A percentile compares a stretch with the other conserved stretches of the same genome.
Evolutionary conservation across 805 yeast genomes (phyloP).

Genomic region (Saccharomycopsis lassenensis): DNA sequence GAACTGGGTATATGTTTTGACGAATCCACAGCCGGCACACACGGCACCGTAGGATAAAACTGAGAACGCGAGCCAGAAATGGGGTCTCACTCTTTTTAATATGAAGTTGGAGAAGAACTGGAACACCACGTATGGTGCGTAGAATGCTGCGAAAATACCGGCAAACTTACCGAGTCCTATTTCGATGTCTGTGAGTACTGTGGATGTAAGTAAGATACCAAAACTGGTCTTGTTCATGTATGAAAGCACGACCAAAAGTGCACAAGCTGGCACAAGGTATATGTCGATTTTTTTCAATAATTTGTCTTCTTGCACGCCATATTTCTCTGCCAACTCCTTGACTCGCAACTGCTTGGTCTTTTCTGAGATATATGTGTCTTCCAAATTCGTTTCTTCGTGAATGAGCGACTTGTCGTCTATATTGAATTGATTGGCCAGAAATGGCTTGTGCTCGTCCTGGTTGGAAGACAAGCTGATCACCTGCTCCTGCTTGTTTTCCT

Average conservation of each 20-base stretch:
- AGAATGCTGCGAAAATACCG: slow-evolving; percentile 65
- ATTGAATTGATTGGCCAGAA: too few species aligned
- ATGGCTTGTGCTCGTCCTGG: too few species aligned
- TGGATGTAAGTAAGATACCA: slow-evolving; percentile 73
- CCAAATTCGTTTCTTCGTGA: too few species aligned
- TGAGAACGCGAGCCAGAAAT: slow-evolving; percentile 47
- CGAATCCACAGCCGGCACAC: slow-evolving; percentile 55
- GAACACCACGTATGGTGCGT: slow-evolving; percentile 49
- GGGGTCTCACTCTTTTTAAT: slow-evolving; percentile 50
- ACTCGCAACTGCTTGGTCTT: slow-evolving; percentile 11
- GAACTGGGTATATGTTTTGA: slow-evolving; percentile 43
- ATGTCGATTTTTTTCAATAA: slow-evolving; percentile 54
- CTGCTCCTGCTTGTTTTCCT: too few species aligned
- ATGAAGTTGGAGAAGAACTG: slow-evolving; percentile 55
- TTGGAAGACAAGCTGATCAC: too few species aligned
- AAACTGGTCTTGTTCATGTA: slow-evolving; percentile 76
- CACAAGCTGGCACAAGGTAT: slow-evolving; percentile 53
- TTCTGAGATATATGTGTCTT: too few species aligned
- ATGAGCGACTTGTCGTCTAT: too few species aligned
- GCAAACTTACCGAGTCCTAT: too few species aligned
- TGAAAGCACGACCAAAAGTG: slow-evolving; percentile 61
- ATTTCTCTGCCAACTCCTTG: slow-evolving; percentile 22
- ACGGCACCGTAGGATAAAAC: slow-evolving; percentile 57
- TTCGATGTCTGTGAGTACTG: too few species aligned
- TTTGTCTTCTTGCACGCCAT: slow-evolving; percentile 40